Conservation (phyloP, 2,329 filamentous ascomycete genomes). For the Trichophaea hybrida region DNA sequence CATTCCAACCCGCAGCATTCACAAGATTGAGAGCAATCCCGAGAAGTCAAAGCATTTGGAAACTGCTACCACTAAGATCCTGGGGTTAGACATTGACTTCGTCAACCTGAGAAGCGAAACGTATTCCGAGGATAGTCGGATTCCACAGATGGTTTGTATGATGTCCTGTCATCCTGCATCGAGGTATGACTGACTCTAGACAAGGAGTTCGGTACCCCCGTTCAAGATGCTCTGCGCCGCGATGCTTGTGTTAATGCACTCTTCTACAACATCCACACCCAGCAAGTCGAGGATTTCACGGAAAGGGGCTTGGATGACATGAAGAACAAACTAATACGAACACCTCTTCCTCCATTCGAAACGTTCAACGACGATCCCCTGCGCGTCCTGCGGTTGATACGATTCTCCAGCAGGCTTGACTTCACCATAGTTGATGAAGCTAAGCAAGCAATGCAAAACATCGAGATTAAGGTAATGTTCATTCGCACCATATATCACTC, state of each 20-base stretch:
- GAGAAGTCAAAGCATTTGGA: conserved; percentile 95
- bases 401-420: conserved; percentile 72
- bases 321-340: conserved; percentile 56
- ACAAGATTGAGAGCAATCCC: conserved; percentile 83
- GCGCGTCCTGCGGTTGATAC: conserved; percentile 68
- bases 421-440: conserved; percentile 63
- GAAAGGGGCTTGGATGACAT: conserved; percentile 60
- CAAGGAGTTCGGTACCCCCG: conserved; percentile 65
- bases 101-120: conserved; percentile 89
- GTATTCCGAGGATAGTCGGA: conserved; percentile 76
- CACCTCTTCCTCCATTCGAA: conserved; percentile 72
- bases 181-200: neutral
- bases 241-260: conserved; percentile 92
- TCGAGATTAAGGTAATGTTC: conserved; percentile 41
- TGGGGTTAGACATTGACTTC: conserved; percentile 80
- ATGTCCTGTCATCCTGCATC: neutral
- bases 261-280: conserved; percentile 82
- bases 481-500: neutral
- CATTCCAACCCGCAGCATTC: conserved; percentile 49
- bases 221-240: conserved; percentile 75
- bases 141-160: conserved; percentile 57
- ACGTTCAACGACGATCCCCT: conserved; percentile 93
- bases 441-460: conserved; percentile 58
- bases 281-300: conserved; percentile 71
- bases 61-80: conserved; percentile 72